Conservation (phyloP, 345 rosid genomes). For the Populus simonii region DNA sequence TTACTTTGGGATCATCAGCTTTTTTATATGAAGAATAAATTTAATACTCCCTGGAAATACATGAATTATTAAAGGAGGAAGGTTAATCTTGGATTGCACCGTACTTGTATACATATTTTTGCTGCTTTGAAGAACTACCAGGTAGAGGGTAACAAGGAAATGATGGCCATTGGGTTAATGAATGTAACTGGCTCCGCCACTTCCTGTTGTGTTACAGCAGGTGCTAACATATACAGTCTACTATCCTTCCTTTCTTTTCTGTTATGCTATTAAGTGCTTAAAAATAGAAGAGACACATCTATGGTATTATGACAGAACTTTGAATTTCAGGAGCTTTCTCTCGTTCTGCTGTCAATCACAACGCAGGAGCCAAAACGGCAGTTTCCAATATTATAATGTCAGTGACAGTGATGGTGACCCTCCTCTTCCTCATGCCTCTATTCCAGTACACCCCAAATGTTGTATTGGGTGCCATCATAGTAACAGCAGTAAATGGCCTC, state of each 20-base stretch:
- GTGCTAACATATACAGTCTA: slow-evolving; percentile 14
- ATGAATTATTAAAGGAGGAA: too few relatives aligned
- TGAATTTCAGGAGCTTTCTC: slow-evolving; percentile 71
- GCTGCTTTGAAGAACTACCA: slow-evolving; percentile 68
- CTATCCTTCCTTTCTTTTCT: neutral
- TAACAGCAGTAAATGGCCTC: slow-evolving; percentile 87
- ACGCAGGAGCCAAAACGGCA: slow-evolving; percentile 91
- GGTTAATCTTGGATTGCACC: neutral
- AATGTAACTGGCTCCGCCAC: slow-evolving; percentile 90
- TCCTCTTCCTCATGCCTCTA: slow-evolving; percentile 86
- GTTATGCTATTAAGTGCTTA: neutral
- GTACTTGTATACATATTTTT: too few relatives aligned
- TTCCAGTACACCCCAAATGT: slow-evolving; percentile 93
- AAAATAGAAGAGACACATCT: neutral
- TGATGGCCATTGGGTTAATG: slow-evolving; percentile 95
- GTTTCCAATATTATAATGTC: slow-evolving; percentile 91
- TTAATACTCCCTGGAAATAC: too few relatives aligned
- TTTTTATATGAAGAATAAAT: neutral
- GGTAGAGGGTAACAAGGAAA: slow-evolving; percentile 97
- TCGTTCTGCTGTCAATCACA: slow-evolving; percentile 87
- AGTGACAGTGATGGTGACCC: slow-evolving; percentile 84
- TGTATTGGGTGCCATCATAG: slow-evolving; percentile 84
- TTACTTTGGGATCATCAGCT: neutral
- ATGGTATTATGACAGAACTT: neutral
- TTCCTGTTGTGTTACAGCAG: slow-evolving; percentile 88